Evolutionary conservation across 495 filamentous ascomycete species (phyloP).

Genomic region (Talaromyces ruber): DNA sequence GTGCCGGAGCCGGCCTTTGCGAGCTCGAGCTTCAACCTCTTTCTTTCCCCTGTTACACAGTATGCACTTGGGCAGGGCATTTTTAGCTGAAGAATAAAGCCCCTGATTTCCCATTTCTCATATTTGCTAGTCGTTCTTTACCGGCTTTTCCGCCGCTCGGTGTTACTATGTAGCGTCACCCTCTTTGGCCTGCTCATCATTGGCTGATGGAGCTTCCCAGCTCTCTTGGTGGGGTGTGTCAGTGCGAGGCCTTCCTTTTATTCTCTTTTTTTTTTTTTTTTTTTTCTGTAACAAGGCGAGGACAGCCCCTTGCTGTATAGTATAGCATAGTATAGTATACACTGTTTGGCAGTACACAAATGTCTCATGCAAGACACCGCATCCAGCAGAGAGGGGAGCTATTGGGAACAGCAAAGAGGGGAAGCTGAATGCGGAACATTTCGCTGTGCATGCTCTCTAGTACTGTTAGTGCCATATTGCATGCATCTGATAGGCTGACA

Average conservation of each 20-base stretch:
- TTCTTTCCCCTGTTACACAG: background rate
- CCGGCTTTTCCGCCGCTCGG: no score
- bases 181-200: background rate
- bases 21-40: background rate
- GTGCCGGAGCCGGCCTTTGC: background rate
- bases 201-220: background rate
- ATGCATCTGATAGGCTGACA: background rate
- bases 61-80: no score
- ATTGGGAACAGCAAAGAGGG: background rate
- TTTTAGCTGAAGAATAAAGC: background rate
- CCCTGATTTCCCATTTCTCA: no score
- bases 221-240: background rate
- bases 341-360: background rate
- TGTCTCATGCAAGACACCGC: background rate
- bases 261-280: background rate
- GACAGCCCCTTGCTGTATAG: background rate
- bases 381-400: background rate
- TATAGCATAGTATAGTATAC: no score
- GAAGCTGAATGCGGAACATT: slow-evolving; percentile 2
- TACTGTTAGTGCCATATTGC: background rate
- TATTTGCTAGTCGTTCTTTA: no score
- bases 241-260: background rate
- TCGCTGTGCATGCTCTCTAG: background rate
- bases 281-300: background rate
- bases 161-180: no score